Base-by-base conservation (phyloP, 1,284 basidiomycete genomes). In the Boletellus dicymbophilus region DNA sequence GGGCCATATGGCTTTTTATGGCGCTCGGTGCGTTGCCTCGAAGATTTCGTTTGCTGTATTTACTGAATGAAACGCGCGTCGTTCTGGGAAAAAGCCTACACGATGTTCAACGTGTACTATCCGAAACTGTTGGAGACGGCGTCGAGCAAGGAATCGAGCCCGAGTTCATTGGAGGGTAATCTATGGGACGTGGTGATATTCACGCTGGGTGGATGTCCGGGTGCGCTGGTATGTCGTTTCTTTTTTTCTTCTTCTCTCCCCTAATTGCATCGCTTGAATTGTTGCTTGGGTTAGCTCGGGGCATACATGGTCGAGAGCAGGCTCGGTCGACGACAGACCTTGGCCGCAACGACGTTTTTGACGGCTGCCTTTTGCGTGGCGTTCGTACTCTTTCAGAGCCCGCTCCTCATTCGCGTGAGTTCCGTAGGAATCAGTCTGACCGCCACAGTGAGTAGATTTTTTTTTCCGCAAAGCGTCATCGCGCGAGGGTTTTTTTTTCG, bases 81-180 rank as follows among this genome's bases (percentile, higher is more conserved):
- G n/a, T n/a, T n/a, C n/a, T n/a, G n/a, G n/a, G n/a, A n/a, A n/a
- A n/a, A n/a, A 88, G 93, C 86, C 2, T 95, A 85, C 63, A 98
- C 93, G 8, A 96, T 96, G 85, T 98, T 98, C 74, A 99, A 98
- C 63, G 94, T 97, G 13, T 98, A 89, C 69, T 78, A 98, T 20
- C 96, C 96, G 0, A 94, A 94, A 61, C 78, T 96, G 15, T 74
- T 98, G 26, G 95, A 95, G 74, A 80, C 77, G 6, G 66, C 69
- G 1, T 55, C 58, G 5, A 62, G 63, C 4, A 64, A 62, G 12
- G 58, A 60, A 7, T 63, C 60, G 2, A 66, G 68, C 1, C 68
- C 77, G 20, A 80, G 81, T 58, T 72, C 78, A 1, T 70, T 94
- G 16, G 77, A 83, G 54, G 79, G 82, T 42, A 90, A 82, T 37